Base-by-base conservation (phyloP, 805 yeast species). In the Wickerhamomyces hampshirensis region DNA sequence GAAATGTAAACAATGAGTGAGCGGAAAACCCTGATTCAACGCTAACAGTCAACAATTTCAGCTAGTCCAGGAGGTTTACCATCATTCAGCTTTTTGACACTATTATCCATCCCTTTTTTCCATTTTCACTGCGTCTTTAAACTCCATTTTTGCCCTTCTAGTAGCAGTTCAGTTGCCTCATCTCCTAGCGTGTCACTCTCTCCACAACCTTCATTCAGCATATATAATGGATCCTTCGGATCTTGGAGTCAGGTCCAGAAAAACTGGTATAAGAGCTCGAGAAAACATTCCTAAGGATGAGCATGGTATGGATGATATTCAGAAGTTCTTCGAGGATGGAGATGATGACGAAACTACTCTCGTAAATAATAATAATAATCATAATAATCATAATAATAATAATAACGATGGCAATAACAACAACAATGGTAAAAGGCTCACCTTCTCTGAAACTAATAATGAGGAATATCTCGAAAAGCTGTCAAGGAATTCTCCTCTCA, bases 241-340 rank as follows among this genome's bases (percentile, higher is more conserved):
- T 48, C 64, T 68, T n/a, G 88, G 88, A 2, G 60, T 67, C 24
- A 68, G 65, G 49, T 75, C 87, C 28, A 67, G 89, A n/a, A 79
- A 75, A 51, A 79, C 85, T 0, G 87, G 87, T 6, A 58, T 78
- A 13, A 59, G 59, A 35, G 73, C 73, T 7, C 68, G 63, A 30
- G 59, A 59, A 17, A 63, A 67, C 40, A 59, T 80, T 23, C 62
- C 62, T 29, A 69, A 71, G 46, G 84, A 80, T 53, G 67, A 68
- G 33, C 70, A 76, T 47, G 75, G 80, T 18, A 71, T 81, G 74
- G 89, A 82, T 48, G 82, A 77, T 47, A 53, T 82, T 12, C 80
- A 77, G 44, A 87, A 80, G 38, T 82, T 80, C 55, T 82, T 80
- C 36, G 68, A 66, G 31, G 83, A 77, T n/a, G n/a, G n/a, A n/a